Percentiles rank a stretch among this genome's conserved stretches.
Conservation (phyloP, 148 eudicot genomes). For the Nyssa sinensis region DNA sequence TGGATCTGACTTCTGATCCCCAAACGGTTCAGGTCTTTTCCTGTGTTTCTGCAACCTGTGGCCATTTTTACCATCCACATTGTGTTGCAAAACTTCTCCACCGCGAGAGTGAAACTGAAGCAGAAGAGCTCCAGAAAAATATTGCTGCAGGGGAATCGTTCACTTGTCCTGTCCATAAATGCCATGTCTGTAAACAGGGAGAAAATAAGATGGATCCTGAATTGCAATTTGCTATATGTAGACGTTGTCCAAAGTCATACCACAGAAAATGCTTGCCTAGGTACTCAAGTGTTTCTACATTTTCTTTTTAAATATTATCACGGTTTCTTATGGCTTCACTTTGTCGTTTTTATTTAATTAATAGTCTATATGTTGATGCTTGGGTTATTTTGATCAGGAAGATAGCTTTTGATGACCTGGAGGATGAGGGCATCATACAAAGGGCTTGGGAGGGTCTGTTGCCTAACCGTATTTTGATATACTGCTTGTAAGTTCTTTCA, state of each 20-base stretch:
- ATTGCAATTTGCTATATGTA: constrained; percentile 82
- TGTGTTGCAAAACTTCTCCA: constrained; percentile 81
- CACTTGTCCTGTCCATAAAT: constrained; percentile 77
- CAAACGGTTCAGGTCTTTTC: constrained; percentile 63
- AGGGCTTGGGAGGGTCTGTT: constrained; percentile 90
- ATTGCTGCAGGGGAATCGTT: constrained; percentile 73
- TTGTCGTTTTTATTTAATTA: too few relatives aligned
- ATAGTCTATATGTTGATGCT: constrained; percentile 5
- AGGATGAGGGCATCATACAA: constrained; percentile 39
- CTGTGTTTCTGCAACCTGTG: constrained; percentile 88
- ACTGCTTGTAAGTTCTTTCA: constrained; percentile 73
- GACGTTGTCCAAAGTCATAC: constrained; percentile 93
- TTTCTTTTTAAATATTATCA: not conserved
- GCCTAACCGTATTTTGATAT: constrained; percentile 75
- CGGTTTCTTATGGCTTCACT: not conserved
- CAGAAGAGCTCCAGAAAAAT: constrained; percentile 43
- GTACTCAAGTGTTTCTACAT: constrained; percentile 28
- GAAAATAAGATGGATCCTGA: constrained; percentile 48
- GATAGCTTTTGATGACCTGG: constrained; percentile 57
- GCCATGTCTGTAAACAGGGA: constrained; percentile 58
- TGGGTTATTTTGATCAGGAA: constrained; percentile 43
- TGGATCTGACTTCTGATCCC: not conserved
- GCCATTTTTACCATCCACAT: constrained; percentile 79
- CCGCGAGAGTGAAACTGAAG: constrained; percentile 40
- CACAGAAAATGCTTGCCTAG: constrained; percentile 91